A percentile compares a stretch with the other conserved stretches of the same genome.
Conservation (phyloP, 768 basidiomycete species). For the Nevesoporus exiguus region DNA sequence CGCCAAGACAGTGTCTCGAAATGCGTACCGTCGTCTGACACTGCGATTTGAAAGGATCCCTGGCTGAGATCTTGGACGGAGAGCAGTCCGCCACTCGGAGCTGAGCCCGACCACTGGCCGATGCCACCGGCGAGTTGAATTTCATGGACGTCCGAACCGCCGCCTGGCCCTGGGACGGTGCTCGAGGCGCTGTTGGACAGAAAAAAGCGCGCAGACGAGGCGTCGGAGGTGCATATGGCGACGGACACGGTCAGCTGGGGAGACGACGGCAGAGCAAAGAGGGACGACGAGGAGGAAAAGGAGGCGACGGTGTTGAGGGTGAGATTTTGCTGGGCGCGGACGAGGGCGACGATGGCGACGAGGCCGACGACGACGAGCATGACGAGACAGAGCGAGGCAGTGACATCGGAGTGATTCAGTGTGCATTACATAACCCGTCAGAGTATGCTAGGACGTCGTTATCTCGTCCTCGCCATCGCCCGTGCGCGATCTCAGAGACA, state of each 20-base stretch:
- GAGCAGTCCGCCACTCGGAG: slow-evolving; percentile 49
- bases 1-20: neutral
- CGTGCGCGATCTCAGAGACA: neutral
- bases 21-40: slow-evolving; percentile 43
- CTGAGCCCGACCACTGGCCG: slow-evolving; percentile 49
- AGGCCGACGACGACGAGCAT: neutral
- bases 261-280: slow-evolving; percentile 41
- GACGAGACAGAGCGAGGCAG: too few species aligned
- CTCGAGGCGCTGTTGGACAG: slow-evolving; percentile 48
- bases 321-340: slow-evolving; percentile 26
- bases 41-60: slow-evolving; percentile 54
- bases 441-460: too few species aligned
- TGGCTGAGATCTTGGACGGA: slow-evolving; percentile 41
- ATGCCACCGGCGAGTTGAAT: slow-evolving; percentile 46
- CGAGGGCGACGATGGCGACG: neutral
- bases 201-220: slow-evolving; percentile 50
- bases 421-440: neutral
- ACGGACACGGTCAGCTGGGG: slow-evolving; percentile 43
- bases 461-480: slow-evolving; percentile 13
- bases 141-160: slow-evolving; percentile 42
- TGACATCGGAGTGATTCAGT: too few species aligned
- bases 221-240: slow-evolving; percentile 42
- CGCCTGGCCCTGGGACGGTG: slow-evolving; percentile 33
- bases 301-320: slow-evolving; percentile 35
- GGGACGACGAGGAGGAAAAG: slow-evolving; percentile 32